Conservation (phyloP, 495 filamentous ascomycete genomes). For the Entonaema liquescens region DNA sequence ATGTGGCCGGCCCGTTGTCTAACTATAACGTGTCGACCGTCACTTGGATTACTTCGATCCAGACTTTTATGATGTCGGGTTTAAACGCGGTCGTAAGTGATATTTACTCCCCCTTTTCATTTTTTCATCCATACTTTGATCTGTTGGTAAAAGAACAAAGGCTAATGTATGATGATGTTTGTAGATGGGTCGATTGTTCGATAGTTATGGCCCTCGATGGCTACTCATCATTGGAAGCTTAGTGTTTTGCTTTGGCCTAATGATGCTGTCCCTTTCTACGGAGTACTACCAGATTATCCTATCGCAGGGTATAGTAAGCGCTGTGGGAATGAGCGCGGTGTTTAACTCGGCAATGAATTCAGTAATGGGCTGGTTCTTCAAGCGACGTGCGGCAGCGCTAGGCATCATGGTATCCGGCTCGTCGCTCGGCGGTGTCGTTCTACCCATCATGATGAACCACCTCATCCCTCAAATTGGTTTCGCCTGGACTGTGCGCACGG, state of each 20-base stretch:
- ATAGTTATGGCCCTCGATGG: slow-evolving; percentile 71
- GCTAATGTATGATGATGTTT: slow-evolving; percentile 18
- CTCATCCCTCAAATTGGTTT: slow-evolving; percentile 73
- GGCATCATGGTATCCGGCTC: slow-evolving; percentile 74
- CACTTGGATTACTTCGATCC: slow-evolving; percentile 66
- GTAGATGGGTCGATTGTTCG: slow-evolving; percentile 69
- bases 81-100: slow-evolving; percentile 58
- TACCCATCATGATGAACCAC: slow-evolving; percentile 74
- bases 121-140: neutral
- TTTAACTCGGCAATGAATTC: slow-evolving; percentile 71
- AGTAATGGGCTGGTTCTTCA: slow-evolving; percentile 73
- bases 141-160: slow-evolving; percentile 30
- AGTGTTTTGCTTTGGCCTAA: slow-evolving; percentile 73
- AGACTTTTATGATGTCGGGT: slow-evolving; percentile 50
- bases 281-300: slow-evolving; percentile 74
- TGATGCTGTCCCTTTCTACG: slow-evolving; percentile 72
- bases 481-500: slow-evolving; percentile 74
- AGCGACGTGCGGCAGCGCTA: slow-evolving; percentile 70
- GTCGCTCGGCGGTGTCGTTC: slow-evolving; percentile 72
- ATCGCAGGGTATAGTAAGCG: slow-evolving; percentile 63
- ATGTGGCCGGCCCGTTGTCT: slow-evolving; percentile 55
- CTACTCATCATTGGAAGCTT: slow-evolving; percentile 67
- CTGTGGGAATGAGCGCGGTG: slow-evolving; percentile 66
- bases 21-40: slow-evolving; percentile 60
- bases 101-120: slow-evolving; percentile 33